phyloP scores from a whole-genome alignment of 345 rosid genomes.

The Corchorus olitorius region DNA sequence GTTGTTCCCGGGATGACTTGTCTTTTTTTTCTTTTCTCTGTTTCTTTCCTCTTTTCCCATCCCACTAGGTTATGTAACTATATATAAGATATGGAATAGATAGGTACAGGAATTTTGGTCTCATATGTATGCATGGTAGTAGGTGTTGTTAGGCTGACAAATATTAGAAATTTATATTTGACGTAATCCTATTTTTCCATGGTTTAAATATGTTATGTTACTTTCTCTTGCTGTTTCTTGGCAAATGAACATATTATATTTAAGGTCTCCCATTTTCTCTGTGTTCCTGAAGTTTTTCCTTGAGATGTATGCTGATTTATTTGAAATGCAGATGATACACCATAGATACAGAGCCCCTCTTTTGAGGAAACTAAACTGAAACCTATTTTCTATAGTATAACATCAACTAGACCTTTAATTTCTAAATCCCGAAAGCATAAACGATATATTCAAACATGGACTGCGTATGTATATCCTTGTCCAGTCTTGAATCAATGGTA shows the following conservation, averaged over 20 bases:
- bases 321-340: no score
- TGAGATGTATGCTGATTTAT: not conserved
- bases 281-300: not conserved
- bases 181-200: not conserved
- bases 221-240: not conserved
- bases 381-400: not conserved
- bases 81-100: not conserved
- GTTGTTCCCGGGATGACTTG: not conserved
- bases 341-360: not conserved
- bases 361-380: not conserved
- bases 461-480: no score
- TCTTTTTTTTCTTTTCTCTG: not conserved
- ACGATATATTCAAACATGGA: not conserved
- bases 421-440: not conserved
- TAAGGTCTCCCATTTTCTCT: not conserved
- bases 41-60: not conserved
- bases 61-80: not conserved
- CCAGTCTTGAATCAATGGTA: not conserved
- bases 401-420: not conserved
- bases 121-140: not conserved
- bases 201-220: not conserved
- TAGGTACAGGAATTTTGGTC: not conserved
- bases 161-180: not conserved
- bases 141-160: not conserved
- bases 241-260: not conserved